Conservation (phyloP, 2,329 filamentous ascomycete genomes). For the Phialocephala subalpina region DNA sequence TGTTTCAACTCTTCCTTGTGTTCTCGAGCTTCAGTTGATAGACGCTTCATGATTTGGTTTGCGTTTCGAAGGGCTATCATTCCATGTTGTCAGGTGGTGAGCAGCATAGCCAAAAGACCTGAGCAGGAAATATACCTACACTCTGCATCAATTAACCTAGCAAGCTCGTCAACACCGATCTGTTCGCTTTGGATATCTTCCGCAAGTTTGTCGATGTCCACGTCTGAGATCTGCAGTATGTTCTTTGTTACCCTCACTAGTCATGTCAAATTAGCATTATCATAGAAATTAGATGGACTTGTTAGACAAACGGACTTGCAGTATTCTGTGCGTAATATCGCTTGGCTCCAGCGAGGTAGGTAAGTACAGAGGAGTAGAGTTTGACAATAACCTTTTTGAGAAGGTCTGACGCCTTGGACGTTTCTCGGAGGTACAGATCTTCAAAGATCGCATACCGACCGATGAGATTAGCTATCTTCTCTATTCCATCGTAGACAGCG, state of each 20-base stretch:
- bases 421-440: slow-evolving; percentile 18
- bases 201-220: not conserved
- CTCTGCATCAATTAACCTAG: not conserved
- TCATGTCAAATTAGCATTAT: not conserved
- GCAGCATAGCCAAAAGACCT: not conserved
- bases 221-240: not conserved
- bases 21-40: not conserved
- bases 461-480: slow-evolving; percentile 17
- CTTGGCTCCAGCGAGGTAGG: slow-evolving; percentile 19
- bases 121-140: not conserved
- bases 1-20: not conserved
- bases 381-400: slow-evolving; percentile 17
- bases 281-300: not conserved
- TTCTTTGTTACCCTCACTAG: not conserved
- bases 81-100: not conserved
- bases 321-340: slow-evolving; percentile 22
- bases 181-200: not conserved
- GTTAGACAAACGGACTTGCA: slow-evolving; percentile 4
- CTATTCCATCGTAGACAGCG: slow-evolving; percentile 10
- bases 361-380: slow-evolving; percentile 16
- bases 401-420: slow-evolving; percentile 14
- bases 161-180: not conserved
- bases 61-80: not conserved
- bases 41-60: not conserved
- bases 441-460: slow-evolving; percentile 22